Evolutionary conservation across 2,329 filamentous ascomycete species (phyloP).

Genomic region (Penicillium vulpinum): DNA sequence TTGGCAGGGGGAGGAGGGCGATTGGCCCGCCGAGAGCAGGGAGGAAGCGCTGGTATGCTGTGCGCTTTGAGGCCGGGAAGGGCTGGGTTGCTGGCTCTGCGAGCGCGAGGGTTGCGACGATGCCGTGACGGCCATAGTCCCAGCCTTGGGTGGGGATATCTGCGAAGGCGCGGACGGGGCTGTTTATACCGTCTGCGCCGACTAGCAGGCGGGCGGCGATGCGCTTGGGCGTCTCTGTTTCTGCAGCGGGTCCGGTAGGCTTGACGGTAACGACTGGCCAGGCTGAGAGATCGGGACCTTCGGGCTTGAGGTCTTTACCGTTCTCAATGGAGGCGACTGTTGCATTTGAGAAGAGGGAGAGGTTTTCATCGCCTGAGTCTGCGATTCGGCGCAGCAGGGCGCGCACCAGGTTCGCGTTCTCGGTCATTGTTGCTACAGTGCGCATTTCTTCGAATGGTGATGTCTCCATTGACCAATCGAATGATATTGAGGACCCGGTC

Average conservation of each 20-base stretch:
- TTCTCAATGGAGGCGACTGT: conserved; percentile 78
- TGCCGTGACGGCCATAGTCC: conserved; percentile 88
- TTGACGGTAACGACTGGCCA: conserved; percentile 84
- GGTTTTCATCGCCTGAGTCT: conserved; percentile 58
- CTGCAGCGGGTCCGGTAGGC: conserved; percentile 43
- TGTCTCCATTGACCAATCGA: conserved; percentile 66
- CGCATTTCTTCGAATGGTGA: conserved; percentile 50
- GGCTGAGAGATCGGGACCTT: conserved; percentile 72
- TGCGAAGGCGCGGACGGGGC: conserved; percentile 85
- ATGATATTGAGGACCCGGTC: conserved; percentile 81
- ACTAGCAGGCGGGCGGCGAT: conserved; percentile 82
- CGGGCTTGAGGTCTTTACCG: conserved; percentile 62
- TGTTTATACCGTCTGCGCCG: conserved; percentile 92
- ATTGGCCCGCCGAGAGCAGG: conserved; percentile 77
- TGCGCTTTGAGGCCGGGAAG: conserved; percentile 55
- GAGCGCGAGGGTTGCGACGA: conserved; percentile 84
- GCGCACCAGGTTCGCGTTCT: conserved; percentile 85
- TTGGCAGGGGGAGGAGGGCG: conserved; percentile 85
- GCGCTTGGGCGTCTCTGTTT: conserved; percentile 44
- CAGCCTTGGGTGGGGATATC: conserved; percentile 83
- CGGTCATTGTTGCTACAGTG: conserved; percentile 92
- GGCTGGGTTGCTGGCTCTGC: conserved; percentile 45
- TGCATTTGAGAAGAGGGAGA: conserved; percentile 72
- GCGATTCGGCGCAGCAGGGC: conserved; percentile 72
- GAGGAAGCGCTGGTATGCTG: conserved; percentile 92